Base-by-base conservation (phyloP, 2,329 filamentous ascomycete species). In the Verticillium dahliae region DNA sequence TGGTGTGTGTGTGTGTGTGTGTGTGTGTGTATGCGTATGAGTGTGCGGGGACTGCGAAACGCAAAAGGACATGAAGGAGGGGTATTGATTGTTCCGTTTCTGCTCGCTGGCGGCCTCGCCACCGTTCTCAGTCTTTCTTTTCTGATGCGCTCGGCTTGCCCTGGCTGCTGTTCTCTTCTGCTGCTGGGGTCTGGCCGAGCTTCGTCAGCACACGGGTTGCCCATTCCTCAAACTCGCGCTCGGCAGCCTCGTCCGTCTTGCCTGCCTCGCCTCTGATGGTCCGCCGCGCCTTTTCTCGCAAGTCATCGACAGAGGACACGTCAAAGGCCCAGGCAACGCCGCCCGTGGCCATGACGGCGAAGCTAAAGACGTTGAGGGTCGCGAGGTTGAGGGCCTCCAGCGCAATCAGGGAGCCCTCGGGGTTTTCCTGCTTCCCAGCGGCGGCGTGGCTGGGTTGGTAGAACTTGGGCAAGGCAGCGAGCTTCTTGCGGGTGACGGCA, bases 311-410 rank as follows among this genome's bases (percentile, higher is more conserved):
- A 56, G 80, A 81, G 70, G 86, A 86, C 39, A 98, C 84, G 72
- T 97, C 90, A 63, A 95, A 85, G 1, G 85, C 87, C 82, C 89
- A 96, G 64, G 91, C 80, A 11, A 88, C 74, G 0, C 89, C 92
- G 3, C 94, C 95, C 0, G 85, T 81, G 9, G 83, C 76, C 82
- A 96, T 86, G 73, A 97, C 86, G 1, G 83, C 88, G 58, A 95
- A 84, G 68, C 88, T 90, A 37, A 87, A 70, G 13, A 95, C 91
- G 69, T 97, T 97, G 67, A 97, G 82, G 0, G 93, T 97, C 0
- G 94, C 95, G 39, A 97, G 79, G 57, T 88, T 90, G 27, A 99
- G 79, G 0, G 94, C 94, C 74, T 96, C 90, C 38, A 90, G 76
- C 1, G 94, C 94, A 65, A 97, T 88, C 45, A 90, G 72, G 1